Conservation (phyloP, 768 basidiomycete species). For the Leccinum fibrillosum region DNA sequence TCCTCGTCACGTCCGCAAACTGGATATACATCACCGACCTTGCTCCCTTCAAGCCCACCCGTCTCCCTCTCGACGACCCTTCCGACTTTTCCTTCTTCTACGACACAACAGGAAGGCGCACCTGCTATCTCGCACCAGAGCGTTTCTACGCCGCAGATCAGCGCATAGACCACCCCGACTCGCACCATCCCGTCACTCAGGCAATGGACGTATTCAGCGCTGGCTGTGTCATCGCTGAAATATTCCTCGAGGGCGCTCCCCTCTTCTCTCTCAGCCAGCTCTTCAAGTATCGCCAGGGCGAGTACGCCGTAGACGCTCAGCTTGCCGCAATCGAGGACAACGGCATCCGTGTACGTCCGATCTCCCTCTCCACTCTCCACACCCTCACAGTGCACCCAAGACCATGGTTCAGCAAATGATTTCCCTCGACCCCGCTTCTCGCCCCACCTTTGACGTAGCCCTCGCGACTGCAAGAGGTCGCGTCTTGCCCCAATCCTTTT, state of each 20-base stretch:
- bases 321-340: constrained; percentile 76
- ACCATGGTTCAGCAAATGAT: constrained; percentile 89
- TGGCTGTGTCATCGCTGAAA: constrained; percentile 93
- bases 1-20: constrained; percentile 95
- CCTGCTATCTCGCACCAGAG: constrained; percentile 96
- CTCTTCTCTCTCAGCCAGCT: constrained; percentile 93
- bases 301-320: constrained; percentile 70
- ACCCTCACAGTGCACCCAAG: constrained; percentile 41
- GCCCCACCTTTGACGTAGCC: constrained; percentile 80
- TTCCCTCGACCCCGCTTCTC: constrained; percentile 64
- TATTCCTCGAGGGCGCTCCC: constrained; percentile 92
- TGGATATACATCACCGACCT: constrained; percentile 96
- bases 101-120: constrained; percentile 89
- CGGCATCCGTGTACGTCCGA: constrained; percentile 67
- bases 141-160: constrained; percentile 85
- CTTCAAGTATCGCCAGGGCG: constrained; percentile 90
- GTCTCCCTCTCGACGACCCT: constrained; percentile 93
- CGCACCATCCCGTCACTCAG: constrained; percentile 84
- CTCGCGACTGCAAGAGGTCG: constrained; percentile 71
- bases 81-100: constrained; percentile 98
- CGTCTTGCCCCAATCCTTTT: constrained; percentile 91
- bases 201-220: constrained; percentile 96
- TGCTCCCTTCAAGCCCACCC: constrained; percentile 91
- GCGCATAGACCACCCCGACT: constrained; percentile 47
- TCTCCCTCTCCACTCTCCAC: not conserved